Conservation (phyloP, 768 basidiomycete species). For the Boletales sp. region DNA sequence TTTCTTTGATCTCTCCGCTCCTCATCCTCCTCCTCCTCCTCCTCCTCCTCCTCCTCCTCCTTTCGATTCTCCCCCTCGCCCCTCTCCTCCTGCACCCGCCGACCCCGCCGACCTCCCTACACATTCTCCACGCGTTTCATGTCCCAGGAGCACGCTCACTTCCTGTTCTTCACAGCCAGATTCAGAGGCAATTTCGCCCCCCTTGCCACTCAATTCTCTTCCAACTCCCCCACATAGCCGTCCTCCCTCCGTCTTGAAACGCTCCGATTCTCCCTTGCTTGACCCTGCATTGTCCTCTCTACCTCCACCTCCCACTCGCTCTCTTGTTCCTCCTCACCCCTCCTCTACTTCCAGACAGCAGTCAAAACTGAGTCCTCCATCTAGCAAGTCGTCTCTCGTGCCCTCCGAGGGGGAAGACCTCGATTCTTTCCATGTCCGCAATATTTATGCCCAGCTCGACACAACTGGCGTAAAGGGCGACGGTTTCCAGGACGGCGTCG, state of each 20-base stretch:
- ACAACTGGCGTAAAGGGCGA: conserved; percentile 89
- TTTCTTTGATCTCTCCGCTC: conserved; percentile 21
- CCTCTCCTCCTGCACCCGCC: conserved; percentile 2
- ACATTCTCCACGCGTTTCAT: conserved; percentile 22
- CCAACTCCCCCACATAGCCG: conserved; percentile 29
- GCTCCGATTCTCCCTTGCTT: conserved; percentile 23
- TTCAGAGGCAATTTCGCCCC: conserved; percentile 15
- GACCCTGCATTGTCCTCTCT: conserved; percentile 18
- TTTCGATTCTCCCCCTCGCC: conserved; percentile 5
- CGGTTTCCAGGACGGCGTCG: conserved; percentile 90
- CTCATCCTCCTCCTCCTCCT: conserved; percentile 5
- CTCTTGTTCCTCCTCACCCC: conserved; percentile 30
- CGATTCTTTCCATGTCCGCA: conserved; percentile 80
- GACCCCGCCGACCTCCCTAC: conserved; percentile 23
- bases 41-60: conserved; percentile 9
- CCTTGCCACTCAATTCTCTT: conserved; percentile 15
- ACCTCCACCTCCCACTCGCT: conserved; percentile 15
- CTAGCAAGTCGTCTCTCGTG: conserved; percentile 58
- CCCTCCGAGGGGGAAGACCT: conserved; percentile 79
- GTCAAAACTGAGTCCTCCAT: conserved; percentile 33
- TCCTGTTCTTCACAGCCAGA: conserved; percentile 25
- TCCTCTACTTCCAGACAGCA: conserved; percentile 26
- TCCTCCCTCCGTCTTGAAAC: conserved; percentile 21
- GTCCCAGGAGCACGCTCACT: conserved; percentile 22
- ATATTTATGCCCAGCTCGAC: conserved; percentile 89